A percentile compares a stretch with the other conserved stretches of the same genome.
Evolutionary conservation across 2,329 filamentous ascomycete species (phyloP).

Genomic region (Ascochyta koolunga): DNA sequence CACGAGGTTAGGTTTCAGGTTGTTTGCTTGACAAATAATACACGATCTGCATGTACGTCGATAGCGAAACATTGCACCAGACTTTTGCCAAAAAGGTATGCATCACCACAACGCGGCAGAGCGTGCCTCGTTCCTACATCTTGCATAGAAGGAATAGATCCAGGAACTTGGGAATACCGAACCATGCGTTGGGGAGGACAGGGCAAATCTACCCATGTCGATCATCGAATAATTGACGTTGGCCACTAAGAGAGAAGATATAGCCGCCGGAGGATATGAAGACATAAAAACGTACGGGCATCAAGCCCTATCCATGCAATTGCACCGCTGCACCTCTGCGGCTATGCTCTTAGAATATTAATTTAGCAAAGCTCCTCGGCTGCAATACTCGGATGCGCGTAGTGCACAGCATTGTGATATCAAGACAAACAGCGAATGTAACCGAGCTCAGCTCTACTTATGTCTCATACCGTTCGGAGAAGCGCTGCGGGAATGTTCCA

Average conservation of each 20-base stretch:
- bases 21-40: slow-evolving; percentile 4
- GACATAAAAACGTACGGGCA: slow-evolving; percentile 9
- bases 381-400: slow-evolving; percentile 1
- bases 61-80: not conserved
- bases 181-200: slow-evolving; percentile 4
- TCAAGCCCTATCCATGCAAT: slow-evolving; percentile 6
- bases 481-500: slow-evolving; percentile 30
- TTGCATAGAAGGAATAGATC: not conserved
- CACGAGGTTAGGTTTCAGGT: not conserved
- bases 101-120: slow-evolving; percentile 10
- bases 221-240: slow-evolving; percentile 2
- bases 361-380: not conserved
- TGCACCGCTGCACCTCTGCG: slow-evolving; percentile 2
- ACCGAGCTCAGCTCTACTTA: slow-evolving; percentile 7
- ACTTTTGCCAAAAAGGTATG: not conserved
- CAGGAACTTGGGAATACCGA: slow-evolving; percentile 4
- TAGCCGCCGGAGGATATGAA: slow-evolving; percentile 13
- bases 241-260: slow-evolving; percentile 11
- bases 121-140: not conserved
- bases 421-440: slow-evolving; percentile 3
- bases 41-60: not conserved
- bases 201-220: slow-evolving; percentile 4
- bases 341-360: slow-evolving; percentile 1
- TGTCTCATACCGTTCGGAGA: slow-evolving; percentile 2
- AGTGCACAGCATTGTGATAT: not conserved